phyloP scores from a whole-genome alignment of 306 rosid species.

The Cercis canadensis region DNA sequence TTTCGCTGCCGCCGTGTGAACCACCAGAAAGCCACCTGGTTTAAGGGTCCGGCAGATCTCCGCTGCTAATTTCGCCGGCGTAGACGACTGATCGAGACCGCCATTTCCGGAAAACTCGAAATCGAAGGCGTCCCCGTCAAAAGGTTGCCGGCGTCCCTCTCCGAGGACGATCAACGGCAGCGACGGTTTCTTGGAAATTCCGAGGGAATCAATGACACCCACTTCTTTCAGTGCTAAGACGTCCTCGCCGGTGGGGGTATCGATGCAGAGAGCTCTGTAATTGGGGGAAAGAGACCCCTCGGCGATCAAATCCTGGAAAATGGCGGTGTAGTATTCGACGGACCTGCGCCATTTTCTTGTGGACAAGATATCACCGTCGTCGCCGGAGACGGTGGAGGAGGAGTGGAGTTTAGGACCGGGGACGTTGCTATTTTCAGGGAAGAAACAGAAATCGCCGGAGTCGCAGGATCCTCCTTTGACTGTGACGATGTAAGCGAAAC shows the following conservation, averaged over 20 bases:
- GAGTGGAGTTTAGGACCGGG: background rate
- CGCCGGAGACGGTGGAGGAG: constrained; percentile 3
- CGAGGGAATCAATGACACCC: constrained; percentile 46
- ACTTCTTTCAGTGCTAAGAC: constrained; percentile 50
- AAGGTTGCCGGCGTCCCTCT: constrained; percentile 40
- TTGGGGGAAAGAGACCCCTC: constrained; percentile 49
- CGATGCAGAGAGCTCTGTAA: constrained; percentile 53
- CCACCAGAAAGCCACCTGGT: constrained; percentile 52
- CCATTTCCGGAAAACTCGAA: constrained; percentile 54
- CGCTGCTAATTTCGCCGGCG: constrained; percentile 41
- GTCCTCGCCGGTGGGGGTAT: constrained; percentile 50
- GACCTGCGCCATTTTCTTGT: constrained; percentile 47
- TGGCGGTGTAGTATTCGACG: constrained; percentile 50
- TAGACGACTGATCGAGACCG: constrained; percentile 26
- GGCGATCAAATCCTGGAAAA: constrained; percentile 53
- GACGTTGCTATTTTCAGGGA: constrained; percentile 27
- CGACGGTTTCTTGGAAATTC: constrained; percentile 49
- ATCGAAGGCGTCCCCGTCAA: constrained; percentile 39
- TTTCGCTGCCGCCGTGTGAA: constrained; percentile 49
- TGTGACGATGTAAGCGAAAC: constrained; percentile 56
- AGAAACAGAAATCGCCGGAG: constrained; percentile 54
- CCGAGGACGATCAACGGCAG: constrained; percentile 48
- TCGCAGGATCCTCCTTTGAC: constrained; percentile 49
- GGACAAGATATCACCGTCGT: constrained; percentile 7
- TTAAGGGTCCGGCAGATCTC: constrained; percentile 56